phyloP scores from a whole-genome alignment of 192 early-diverging fungal species.

The Phlyctochytrium arcticum region DNA sequence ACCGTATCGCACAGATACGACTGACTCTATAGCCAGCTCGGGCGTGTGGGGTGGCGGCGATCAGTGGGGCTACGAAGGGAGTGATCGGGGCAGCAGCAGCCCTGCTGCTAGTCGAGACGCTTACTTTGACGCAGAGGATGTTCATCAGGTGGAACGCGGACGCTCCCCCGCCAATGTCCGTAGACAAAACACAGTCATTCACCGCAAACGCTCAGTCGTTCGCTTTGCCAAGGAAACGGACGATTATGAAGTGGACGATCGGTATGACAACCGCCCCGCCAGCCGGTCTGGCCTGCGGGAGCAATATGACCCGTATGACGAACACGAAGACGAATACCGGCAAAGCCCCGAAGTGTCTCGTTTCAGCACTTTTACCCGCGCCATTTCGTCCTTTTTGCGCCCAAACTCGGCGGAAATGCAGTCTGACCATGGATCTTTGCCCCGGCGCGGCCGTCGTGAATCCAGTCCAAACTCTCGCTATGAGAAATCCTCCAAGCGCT shows the following conservation, averaged over 20 bases:
- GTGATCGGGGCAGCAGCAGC: too few relatives aligned
- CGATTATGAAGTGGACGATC: not conserved
- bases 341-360: not conserved
- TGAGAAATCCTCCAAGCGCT: not conserved
- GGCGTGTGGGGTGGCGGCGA: not conserved
- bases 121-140: not conserved
- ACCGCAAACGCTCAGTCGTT: not conserved
- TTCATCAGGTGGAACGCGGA: not conserved
- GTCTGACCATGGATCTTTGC: too few relatives aligned
- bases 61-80: too few relatives aligned
- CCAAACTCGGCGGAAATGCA: too few relatives aligned
- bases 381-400: too few relatives aligned
- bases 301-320: not conserved
- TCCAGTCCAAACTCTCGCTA: not conserved
- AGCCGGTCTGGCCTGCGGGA: not conserved
- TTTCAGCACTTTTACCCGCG: too few relatives aligned
- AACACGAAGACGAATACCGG: not conserved
- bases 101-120: too few relatives aligned
- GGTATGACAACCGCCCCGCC: not conserved
- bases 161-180: not conserved
- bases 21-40: not conserved
- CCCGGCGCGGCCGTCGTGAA: not conserved
- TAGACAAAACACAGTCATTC: not conserved
- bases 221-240: not conserved
- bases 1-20: not conserved